Evolutionary conservation across 805 yeast species (phyloP).

Genomic region (Metschnikowia gelsemii): DNA sequence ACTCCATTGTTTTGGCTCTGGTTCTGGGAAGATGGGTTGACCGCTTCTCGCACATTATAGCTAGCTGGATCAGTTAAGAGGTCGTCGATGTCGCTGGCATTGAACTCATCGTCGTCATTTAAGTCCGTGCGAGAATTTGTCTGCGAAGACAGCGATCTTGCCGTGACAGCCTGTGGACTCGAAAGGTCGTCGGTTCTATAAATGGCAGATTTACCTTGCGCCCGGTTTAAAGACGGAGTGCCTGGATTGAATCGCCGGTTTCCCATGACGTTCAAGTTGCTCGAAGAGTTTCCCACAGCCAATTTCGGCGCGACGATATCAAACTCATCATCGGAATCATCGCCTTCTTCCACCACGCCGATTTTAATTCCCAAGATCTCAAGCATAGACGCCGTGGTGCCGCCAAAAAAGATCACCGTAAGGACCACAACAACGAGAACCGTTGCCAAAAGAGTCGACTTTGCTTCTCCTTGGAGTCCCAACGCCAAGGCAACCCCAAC

Average conservation of each 20-base stretch:
- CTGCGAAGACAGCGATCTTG: conserved; percentile 7
- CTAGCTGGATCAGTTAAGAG: conserved; percentile 23
- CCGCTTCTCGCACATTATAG: conserved; percentile 3
- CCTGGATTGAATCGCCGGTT: conserved; percentile 25
- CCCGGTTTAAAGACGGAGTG: conserved; percentile 18
- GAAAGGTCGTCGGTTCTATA: conserved; percentile 14
- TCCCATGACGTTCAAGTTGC: conserved; percentile 22
- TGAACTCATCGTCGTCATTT: conserved; percentile 27
- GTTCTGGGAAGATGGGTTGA: conserved; percentile 8
- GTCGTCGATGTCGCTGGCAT: conserved; percentile 41
- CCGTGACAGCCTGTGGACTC: conserved; percentile 8
- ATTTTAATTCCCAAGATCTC: conserved; percentile 91
- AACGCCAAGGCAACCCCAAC: conserved; percentile 99
- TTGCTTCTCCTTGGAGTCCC: conserved; percentile 94
- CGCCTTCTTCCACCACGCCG: conserved; percentile 75
- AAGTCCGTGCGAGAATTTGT: conserved; percentile 24
- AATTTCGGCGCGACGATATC: conserved; percentile 75
- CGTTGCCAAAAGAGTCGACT: conserved; percentile 85
- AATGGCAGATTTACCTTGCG: not conserved
- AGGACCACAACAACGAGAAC: conserved; percentile 94
- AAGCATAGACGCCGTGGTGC: conserved; percentile 97
- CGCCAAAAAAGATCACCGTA: conserved; percentile 95
- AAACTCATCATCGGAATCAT: conserved; percentile 89
- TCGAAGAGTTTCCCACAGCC: conserved; percentile 20
- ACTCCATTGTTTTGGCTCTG: conserved; percentile 35